A percentile compares a stretch with the other conserved stretches of the same genome.
phyloP scores from a whole-genome alignment of 148 eudicot genomes.

The Polygonum maritimum region DNA sequence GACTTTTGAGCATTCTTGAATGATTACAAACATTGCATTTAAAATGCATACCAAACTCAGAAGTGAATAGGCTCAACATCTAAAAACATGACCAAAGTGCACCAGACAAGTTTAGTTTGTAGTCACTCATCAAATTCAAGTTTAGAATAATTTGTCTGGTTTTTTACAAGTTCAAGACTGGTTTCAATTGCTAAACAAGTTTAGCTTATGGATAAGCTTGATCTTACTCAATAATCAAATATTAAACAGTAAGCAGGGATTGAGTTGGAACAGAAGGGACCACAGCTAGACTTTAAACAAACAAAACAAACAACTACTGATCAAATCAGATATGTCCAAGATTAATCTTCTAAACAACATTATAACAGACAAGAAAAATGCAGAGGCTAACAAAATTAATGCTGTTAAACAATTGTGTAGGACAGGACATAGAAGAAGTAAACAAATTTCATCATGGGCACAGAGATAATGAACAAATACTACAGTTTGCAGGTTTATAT shows the following conservation, averaged over 20 bases:
- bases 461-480: background rate
- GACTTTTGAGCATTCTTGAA: background rate
- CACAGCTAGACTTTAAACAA: conserved; percentile 5
- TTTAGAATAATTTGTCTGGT: background rate
- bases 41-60: background rate
- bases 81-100: background rate
- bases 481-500: conserved; percentile 7
- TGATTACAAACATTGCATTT: background rate
- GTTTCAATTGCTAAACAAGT: background rate
- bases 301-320: conserved; percentile 9
- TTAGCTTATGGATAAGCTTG: background rate
- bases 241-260: background rate
- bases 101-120: background rate
- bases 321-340: conserved; percentile 1
- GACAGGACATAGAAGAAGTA: conserved; percentile 3
- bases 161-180: background rate
- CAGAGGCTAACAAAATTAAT: conserved; percentile 3
- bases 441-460: conserved; percentile 1
- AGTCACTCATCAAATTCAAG: background rate
- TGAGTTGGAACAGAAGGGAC: background rate
- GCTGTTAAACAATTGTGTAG: conserved; percentile 5
- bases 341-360: background rate
- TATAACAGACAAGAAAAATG: conserved; percentile 5
- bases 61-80: background rate
- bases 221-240: background rate